A percentile compares a stretch with the other conserved stretches of the same genome.
Evolutionary conservation across 768 basidiomycete genomes (phyloP).

Genomic region (Pleurotus salmoneostramineus): DNA sequence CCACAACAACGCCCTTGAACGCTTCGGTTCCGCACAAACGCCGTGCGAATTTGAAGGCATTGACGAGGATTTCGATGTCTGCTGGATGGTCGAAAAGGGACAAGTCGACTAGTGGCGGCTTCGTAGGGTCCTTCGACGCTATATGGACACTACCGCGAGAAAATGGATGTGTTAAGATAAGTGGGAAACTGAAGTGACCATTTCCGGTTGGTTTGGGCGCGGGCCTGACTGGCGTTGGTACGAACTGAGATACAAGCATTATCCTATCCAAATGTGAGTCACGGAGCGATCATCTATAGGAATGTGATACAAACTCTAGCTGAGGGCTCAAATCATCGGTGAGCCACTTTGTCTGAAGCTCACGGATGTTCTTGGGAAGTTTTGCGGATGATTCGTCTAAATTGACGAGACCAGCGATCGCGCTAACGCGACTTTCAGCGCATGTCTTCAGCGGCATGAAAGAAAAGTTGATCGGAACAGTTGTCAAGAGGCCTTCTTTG

Average conservation of each 20-base stretch:
- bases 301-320: background rate
- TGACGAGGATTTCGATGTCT: slow-evolving; percentile 16
- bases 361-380: background rate
- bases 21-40: slow-evolving; percentile 1
- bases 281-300: background rate
- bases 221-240: background rate
- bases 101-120: background rate
- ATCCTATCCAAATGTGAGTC: background rate
- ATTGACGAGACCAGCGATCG: background rate
- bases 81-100: slow-evolving; percentile 8
- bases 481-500: slow-evolving; percentile 1
- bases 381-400: background rate
- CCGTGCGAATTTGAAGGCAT: slow-evolving; percentile 19
- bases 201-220: background rate
- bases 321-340: background rate
- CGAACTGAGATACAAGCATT: background rate
- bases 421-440: background rate
- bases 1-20: slow-evolving; percentile 1
- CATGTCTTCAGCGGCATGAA: slow-evolving; percentile 2
- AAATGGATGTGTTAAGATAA: background rate
- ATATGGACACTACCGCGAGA: slow-evolving; percentile 4
- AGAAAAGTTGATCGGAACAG: background rate
- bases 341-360: background rate
- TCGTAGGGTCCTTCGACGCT: background rate
- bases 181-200: background rate